Evolutionary conservation across 1,139 yeast genomes (phyloP).

Genomic region (Lodderomyces jiufengensis): DNA sequence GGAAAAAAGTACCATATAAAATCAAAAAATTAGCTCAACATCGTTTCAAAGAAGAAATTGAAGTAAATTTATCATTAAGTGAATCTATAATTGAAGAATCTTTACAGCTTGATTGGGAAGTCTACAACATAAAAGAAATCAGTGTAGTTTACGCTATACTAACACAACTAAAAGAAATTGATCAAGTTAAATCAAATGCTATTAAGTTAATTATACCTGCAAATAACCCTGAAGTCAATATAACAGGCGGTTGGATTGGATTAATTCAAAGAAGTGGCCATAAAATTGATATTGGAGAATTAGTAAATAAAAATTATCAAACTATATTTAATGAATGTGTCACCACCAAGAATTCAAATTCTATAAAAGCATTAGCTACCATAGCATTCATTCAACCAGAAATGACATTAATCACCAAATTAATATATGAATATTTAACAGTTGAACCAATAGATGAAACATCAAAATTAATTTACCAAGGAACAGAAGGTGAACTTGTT

Average conservation of each 20-base stretch:
- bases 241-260: conserved; percentile 76
- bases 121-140: conserved; percentile 15
- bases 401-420: conserved; percentile 47
- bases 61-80: conserved; percentile 17
- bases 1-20: conserved; percentile 32
- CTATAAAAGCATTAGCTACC: conserved; percentile 59
- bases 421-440: conserved; percentile 41
- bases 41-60: conserved; percentile 21
- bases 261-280: conserved; percentile 52
- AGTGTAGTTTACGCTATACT: conserved; percentile 37
- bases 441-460: conserved; percentile 22
- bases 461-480: conserved; percentile 57
- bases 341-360: conserved; percentile 29
- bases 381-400: conserved; percentile 69
- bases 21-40: conserved; percentile 30
- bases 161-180: conserved; percentile 30
- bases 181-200: conserved; percentile 24
- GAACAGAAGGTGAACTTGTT: conserved; percentile 67
- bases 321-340: conserved; percentile 28
- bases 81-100: conserved; percentile 14
- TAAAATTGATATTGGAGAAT: conserved; percentile 58
- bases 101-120: conserved; percentile 14
- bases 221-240: conserved; percentile 44
- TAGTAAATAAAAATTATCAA: conserved; percentile 43
- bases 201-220: conserved; percentile 49